Conservation (phyloP, 164 flowering plant genomes). For the Houttuynia cordata region DNA sequence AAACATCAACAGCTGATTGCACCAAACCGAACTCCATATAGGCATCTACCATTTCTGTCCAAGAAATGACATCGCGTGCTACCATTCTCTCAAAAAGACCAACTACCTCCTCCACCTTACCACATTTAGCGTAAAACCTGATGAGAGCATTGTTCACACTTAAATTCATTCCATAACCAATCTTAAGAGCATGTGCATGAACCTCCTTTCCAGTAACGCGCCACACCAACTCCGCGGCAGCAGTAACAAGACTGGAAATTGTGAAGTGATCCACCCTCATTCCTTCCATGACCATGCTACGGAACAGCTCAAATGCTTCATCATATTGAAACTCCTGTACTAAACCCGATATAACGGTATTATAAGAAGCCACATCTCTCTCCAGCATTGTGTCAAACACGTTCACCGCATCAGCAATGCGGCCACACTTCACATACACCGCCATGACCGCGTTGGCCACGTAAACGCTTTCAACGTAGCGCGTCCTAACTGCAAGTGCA, state of each 20-base stretch:
- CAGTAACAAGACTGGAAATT: conserved; percentile 49
- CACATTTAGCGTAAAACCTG: conserved; percentile 53
- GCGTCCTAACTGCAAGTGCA: conserved; percentile 36
- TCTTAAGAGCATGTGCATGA: conserved; percentile 59
- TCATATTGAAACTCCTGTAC: conserved; percentile 35
- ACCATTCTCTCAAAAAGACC: conserved; percentile 44
- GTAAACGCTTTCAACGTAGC: conserved; percentile 23
- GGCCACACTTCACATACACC: conserved; percentile 40
- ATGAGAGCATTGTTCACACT: conserved; percentile 74
- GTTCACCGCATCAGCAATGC: conserved; percentile 22
- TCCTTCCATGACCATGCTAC: conserved; percentile 33
- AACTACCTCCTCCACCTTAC: conserved; percentile 32
- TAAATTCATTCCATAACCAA: conserved; percentile 40
- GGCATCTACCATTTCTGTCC: conserved; percentile 60
- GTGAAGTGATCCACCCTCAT: conserved; percentile 44
- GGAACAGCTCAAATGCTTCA: conserved; percentile 43
- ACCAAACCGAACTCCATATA: conserved; percentile 65
- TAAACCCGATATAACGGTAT: conserved; percentile 53
- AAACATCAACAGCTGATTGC: conserved; percentile 41
- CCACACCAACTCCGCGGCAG: conserved; percentile 30
- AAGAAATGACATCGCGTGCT: conserved; percentile 50
- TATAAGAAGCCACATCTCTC: conserved; percentile 69
- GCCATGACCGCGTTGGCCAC: conserved; percentile 66
- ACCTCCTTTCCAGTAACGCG: conserved; percentile 33
- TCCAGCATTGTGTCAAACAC: conserved; percentile 58